Evolutionary conservation across 257 asterid genomes (phyloP).

Genomic region (Rubia yunnanensis): DNA sequence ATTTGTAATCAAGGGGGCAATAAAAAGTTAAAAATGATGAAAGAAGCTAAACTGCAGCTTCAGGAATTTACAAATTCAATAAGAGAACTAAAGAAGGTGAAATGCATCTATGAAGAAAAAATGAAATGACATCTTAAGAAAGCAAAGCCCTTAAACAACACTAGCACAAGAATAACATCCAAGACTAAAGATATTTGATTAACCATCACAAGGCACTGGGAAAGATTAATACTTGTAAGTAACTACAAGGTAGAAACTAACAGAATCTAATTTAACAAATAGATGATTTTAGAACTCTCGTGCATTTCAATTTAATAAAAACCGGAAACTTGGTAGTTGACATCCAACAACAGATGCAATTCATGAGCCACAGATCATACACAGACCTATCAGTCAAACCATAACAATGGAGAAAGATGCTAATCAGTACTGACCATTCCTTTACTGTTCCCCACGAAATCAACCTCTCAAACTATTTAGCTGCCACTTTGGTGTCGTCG

Average conservation of each 20-base stretch:
- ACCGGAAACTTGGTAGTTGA: background rate
- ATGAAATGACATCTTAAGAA: background rate
- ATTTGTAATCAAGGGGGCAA: background rate
- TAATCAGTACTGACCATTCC: slow-evolving; percentile 28
- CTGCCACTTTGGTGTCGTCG: slow-evolving; percentile 36
- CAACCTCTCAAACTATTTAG: slow-evolving; percentile 31
- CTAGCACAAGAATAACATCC: background rate
- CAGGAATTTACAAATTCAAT: too few species aligned
- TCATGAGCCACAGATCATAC: background rate
- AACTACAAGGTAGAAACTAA: background rate
- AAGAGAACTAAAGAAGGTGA: too few species aligned
- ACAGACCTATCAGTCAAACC: background rate
- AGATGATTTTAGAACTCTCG: background rate
- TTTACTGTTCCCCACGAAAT: slow-evolving; percentile 8
- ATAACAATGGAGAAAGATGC: slow-evolving; percentile 16
- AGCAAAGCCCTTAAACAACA: background rate
- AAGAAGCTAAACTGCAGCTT: background rate
- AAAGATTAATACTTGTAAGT: background rate
- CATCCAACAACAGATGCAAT: background rate
- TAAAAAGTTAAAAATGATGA: background rate
- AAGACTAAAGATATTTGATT: background rate
- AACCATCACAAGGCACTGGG: background rate
- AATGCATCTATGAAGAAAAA: background rate
- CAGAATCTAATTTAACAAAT: background rate
- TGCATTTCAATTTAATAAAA: background rate